Conservation (phyloP, 306 rosid species). For the Vigna reflexopilosa region DNA sequence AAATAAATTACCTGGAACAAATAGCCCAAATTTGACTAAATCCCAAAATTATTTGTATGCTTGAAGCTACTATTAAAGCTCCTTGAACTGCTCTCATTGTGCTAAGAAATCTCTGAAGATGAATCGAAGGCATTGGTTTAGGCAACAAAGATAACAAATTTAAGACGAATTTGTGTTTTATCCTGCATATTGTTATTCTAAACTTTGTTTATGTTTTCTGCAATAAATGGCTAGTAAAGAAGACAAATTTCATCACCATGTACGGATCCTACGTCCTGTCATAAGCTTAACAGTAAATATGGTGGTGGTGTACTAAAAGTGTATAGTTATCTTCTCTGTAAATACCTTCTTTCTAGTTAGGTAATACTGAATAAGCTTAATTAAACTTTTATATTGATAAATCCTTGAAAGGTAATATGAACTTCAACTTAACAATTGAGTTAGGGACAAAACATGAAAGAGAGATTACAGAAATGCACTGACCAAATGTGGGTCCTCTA, state of each 20-base stretch:
- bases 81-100: constrained; percentile 96
- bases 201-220: constrained; percentile 7
- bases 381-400: constrained; percentile 5
- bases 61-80: constrained; percentile 85
- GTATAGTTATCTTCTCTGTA: too few species aligned
- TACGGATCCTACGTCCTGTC: neutral
- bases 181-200: neutral
- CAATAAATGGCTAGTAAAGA: constrained; percentile 10
- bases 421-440: constrained; percentile 5
- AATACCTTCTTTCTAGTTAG: neutral
- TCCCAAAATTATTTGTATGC: constrained; percentile 89
- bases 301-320: neutral
- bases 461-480: constrained; percentile 41
- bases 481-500: constrained; percentile 78
- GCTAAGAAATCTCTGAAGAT: constrained; percentile 73
- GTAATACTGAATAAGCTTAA: neutral
- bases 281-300: constrained; percentile 12
- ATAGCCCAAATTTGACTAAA: constrained; percentile 93
- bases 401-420: neutral
- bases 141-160: constrained; percentile 3
- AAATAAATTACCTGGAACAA: constrained; percentile 72
- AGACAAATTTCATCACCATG: neutral
- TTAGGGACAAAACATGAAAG: neutral
- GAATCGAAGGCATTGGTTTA: constrained; percentile 35
- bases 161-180: neutral